A percentile compares a stretch with the other conserved stretches of the same genome.
phyloP scores from a whole-genome alignment of 441 rosid genomes.

The Erysimum pusillum region DNA sequence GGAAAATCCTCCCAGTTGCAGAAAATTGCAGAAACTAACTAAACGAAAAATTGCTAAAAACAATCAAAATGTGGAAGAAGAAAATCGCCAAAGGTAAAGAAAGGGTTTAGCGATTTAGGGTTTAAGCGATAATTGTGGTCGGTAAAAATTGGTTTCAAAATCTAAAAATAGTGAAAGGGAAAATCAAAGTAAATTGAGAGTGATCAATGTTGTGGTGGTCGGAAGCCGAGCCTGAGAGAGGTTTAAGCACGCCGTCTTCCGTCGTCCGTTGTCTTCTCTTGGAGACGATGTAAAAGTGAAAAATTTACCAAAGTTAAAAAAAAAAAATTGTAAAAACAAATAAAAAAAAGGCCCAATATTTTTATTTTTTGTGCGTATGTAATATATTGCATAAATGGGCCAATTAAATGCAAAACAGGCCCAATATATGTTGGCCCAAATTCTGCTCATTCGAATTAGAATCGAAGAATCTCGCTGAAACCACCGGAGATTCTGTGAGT shows the following conservation, averaged over 20 bases:
- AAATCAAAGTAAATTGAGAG: not conserved
- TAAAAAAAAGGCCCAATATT: too few relatives aligned
- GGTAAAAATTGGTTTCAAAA: not conserved
- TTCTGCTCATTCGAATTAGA: not conserved
- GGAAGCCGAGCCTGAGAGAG: not conserved
- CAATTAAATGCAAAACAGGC: not conserved
- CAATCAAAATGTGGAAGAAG: too few relatives aligned
- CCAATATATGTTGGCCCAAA: conserved; percentile 14
- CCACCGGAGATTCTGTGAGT: conserved; percentile 23
- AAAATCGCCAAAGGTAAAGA: not conserved
- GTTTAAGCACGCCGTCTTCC: not conserved
- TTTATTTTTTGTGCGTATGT: too few relatives aligned
- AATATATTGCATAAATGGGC: conserved; percentile 1
- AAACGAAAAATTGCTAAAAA: too few relatives aligned
- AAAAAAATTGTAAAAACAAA: too few relatives aligned
- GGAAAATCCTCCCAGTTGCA: not conserved
- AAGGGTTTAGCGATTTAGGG: not conserved
- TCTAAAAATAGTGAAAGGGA: too few relatives aligned
- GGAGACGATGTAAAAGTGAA: not conserved
- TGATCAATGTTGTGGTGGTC: not conserved
- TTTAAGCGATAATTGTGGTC: not conserved
- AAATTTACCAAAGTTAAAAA: not conserved
- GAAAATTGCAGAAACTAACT: not conserved
- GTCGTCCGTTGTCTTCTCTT: not conserved
- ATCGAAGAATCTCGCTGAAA: not conserved